Conservation (phyloP, 345 rosid species). For the Eucalyptus pauciflora region DNA sequence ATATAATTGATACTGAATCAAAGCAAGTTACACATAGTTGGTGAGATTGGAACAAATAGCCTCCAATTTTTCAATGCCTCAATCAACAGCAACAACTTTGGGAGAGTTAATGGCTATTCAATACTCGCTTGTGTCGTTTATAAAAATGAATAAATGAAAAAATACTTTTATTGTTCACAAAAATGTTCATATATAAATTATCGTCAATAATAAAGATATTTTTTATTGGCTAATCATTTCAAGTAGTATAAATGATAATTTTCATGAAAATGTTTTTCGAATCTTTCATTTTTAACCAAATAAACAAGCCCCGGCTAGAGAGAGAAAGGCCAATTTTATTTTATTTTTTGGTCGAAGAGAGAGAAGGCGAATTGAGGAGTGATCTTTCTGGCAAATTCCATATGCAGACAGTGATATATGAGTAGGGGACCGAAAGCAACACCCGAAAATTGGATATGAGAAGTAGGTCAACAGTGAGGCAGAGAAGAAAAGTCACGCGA, state of each 20-base stretch:
- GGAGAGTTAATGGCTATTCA: neutral
- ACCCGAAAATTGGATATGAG: neutral
- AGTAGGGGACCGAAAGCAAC: neutral
- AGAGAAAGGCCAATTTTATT: neutral
- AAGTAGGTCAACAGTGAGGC: neutral
- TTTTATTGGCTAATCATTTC: neutral
- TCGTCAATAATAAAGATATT: neutral
- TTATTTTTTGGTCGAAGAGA: too few relatives aligned
- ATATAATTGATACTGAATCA: neutral
- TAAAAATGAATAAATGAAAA: neutral
- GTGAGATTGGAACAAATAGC: neutral
- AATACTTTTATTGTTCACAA: neutral
- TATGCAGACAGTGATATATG: neutral
- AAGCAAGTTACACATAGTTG: neutral
- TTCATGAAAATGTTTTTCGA: neutral
- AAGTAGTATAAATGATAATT: neutral
- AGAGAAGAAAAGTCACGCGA: neutral
- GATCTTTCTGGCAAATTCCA: neutral
- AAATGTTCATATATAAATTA: neutral
- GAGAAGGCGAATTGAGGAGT: neutral
- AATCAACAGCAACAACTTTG: neutral
- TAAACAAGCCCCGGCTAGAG: neutral
- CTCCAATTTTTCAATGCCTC: neutral
- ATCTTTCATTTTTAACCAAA: neutral
- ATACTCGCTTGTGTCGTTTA: rapidly evolving